Evolutionary conservation across 495 filamentous ascomycete species (phyloP).

Genomic region (Neohortaea acidophila): DNA sequence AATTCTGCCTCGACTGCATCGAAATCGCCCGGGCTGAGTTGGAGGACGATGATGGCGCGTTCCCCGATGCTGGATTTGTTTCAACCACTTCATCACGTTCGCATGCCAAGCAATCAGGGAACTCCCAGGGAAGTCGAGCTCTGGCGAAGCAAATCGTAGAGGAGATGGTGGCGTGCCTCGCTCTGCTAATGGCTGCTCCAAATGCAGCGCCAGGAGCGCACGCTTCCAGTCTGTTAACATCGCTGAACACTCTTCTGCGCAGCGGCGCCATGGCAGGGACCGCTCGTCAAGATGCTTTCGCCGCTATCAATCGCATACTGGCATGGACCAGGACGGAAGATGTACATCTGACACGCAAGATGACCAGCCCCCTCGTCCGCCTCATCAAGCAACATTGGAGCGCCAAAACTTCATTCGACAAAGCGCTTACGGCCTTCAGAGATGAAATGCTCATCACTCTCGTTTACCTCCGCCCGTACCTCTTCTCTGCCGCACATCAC

Average conservation of each 20-base stretch:
- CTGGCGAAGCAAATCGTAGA: constrained; percentile 11
- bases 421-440: constrained; percentile 31
- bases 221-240: constrained; percentile 41
- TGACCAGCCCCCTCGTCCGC: constrained; percentile 48
- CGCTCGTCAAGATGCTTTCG: constrained; percentile 56
- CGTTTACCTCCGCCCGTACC: constrained; percentile 46
- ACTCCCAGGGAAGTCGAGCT: constrained; percentile 7
- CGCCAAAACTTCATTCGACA: constrained; percentile 35
- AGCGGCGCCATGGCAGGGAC: constrained; percentile 19
- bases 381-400: constrained; percentile 61
- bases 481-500: constrained; percentile 31
- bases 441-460: constrained; percentile 63
- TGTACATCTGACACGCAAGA: constrained; percentile 40
- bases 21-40: constrained; percentile 9
- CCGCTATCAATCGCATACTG: constrained; percentile 57
- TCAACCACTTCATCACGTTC: constrained; percentile 7
- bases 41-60: neutral
- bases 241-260: constrained; percentile 44
- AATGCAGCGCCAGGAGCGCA: constrained; percentile 54
- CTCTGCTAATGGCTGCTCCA: constrained; percentile 45
- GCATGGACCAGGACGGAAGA: constrained; percentile 50
- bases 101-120: constrained; percentile 3
- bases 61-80: constrained; percentile 2
- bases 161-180: constrained; percentile 28
- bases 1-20: constrained; percentile 49